Evolutionary conservation across 768 basidiomycete genomes (phyloP).

Genomic region (Pilatotrama ljubarskyi): DNA sequence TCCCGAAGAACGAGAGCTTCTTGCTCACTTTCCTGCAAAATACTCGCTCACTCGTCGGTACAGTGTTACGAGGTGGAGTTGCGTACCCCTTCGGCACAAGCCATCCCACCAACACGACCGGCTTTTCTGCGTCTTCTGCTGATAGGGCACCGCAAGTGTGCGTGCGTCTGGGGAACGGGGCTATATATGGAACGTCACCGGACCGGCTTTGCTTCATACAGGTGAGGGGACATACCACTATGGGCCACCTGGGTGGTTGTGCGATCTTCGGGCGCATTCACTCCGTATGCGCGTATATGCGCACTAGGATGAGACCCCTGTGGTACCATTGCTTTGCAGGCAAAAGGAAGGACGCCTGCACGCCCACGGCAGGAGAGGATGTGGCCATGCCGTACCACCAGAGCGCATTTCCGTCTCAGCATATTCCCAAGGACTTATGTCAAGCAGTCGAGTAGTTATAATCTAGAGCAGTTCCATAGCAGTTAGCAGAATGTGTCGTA

Average conservation of each 20-base stretch:
- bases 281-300: too few relatives aligned
- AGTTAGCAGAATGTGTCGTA: too few relatives aligned
- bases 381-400: not conserved
- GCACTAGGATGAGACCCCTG: not conserved
- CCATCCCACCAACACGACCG: conserved; percentile 80
- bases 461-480: too few relatives aligned
- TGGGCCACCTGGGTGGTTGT: not conserved
- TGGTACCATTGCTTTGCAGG: not conserved
- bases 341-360: not conserved
- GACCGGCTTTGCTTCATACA: not conserved
- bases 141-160: conserved; percentile 29
- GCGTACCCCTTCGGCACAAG: conserved; percentile 78
- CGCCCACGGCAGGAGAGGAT: not conserved
- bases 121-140: conserved; percentile 21
- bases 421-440: not conserved
- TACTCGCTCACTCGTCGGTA: not conserved
- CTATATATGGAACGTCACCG: conserved; percentile 6
- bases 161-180: conserved; percentile 27
- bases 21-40: conserved; percentile 62
- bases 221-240: not conserved
- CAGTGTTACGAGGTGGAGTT: conserved; percentile 15
- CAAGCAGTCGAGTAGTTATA: too few relatives aligned
- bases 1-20: conserved; percentile 79
- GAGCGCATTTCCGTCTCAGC: not conserved
- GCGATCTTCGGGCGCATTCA: not conserved